phyloP scores from a whole-genome alignment of 805 yeast species.

The Kuraishia floccosa region DNA sequence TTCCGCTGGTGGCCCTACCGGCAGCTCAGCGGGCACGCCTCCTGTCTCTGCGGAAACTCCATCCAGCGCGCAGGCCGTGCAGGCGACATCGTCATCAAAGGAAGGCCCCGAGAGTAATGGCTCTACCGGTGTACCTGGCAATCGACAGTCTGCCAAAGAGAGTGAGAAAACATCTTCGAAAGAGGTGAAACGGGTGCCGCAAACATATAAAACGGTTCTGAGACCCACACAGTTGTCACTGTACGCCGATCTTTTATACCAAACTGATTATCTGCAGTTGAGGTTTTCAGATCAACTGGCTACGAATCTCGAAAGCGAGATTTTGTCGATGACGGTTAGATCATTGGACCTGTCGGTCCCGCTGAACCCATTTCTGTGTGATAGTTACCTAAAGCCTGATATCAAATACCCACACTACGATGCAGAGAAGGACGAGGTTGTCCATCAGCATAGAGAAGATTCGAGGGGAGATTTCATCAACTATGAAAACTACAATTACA shows the following conservation, averaged over 20 bases:
- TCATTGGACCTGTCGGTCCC: constrained; percentile 69
- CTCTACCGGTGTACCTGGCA: too few relatives aligned
- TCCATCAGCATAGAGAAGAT: constrained; percentile 28
- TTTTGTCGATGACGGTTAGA: constrained; percentile 66
- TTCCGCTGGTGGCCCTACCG: neutral
- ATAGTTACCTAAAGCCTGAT: constrained; percentile 36
- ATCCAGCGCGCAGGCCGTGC: too few relatives aligned
- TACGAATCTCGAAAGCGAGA: constrained; percentile 79
- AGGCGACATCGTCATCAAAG: too few relatives aligned
- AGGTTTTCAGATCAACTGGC: constrained; percentile 73
- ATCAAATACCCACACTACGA: constrained; percentile 29
- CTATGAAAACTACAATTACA: constrained; percentile 12
- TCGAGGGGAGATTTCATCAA: constrained; percentile 13
- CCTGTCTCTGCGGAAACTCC: neutral
- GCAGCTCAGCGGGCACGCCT: neutral
- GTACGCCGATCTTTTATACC: constrained; percentile 77
- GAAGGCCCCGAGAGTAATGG: too few relatives aligned
- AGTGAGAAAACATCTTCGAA: neutral
- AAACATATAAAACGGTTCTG: constrained; percentile 65
- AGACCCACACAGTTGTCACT: constrained; percentile 72
- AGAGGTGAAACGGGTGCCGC: constrained; percentile 31
- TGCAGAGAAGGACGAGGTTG: constrained; percentile 14
- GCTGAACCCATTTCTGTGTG: constrained; percentile 48
- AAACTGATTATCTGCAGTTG: constrained; percentile 66
- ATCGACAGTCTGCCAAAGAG: neutral